A percentile compares a stretch with the other conserved stretches of the same genome.
Evolutionary conservation across 2,329 filamentous ascomycete species (phyloP).

Genomic region (Aspergillus ustus): DNA sequence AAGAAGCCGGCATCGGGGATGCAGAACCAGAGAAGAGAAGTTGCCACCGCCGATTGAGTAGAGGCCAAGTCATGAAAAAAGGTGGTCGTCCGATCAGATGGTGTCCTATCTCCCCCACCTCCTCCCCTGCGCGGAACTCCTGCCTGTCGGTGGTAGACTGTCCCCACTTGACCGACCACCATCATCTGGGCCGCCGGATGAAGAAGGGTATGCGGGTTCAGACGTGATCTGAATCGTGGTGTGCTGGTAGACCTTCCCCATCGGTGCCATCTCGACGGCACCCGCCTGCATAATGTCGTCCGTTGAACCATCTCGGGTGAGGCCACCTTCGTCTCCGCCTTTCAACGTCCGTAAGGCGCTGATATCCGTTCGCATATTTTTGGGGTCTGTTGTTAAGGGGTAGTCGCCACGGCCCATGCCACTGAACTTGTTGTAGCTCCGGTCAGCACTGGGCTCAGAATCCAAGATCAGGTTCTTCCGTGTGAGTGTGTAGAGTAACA

Average conservation of each 20-base stretch:
- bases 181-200: constrained; percentile 18
- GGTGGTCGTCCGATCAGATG: not conserved
- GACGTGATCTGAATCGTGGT: constrained; percentile 50
- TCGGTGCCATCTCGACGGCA: constrained; percentile 35
- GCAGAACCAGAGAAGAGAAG: not conserved
- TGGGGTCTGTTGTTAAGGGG: constrained; percentile 36
- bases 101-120: constrained; percentile 30
- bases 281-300: constrained; percentile 47
- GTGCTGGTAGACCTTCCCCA: constrained; percentile 50
- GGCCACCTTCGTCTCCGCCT: constrained; percentile 27
- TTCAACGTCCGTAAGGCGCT: constrained; percentile 26
- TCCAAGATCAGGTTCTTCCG: constrained; percentile 60
- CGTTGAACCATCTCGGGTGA: constrained; percentile 47
- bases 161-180: constrained; percentile 37
- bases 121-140: constrained; percentile 18
- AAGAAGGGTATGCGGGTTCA: constrained; percentile 38
- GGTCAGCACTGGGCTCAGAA: constrained; percentile 49
- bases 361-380: constrained; percentile 26
- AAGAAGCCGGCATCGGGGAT: not conserved
- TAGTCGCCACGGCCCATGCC: constrained; percentile 34
- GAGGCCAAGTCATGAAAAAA: constrained; percentile 1
- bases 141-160: constrained; percentile 19
- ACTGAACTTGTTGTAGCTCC: constrained; percentile 40
- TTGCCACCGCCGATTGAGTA: not conserved
- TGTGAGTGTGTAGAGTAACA: constrained; percentile 62